These are phyloP conservation scores for Ocimum tenuiflorum DNA, from an alignment of 257 asterid genomes.

Conservation along the genomic window DNA sequence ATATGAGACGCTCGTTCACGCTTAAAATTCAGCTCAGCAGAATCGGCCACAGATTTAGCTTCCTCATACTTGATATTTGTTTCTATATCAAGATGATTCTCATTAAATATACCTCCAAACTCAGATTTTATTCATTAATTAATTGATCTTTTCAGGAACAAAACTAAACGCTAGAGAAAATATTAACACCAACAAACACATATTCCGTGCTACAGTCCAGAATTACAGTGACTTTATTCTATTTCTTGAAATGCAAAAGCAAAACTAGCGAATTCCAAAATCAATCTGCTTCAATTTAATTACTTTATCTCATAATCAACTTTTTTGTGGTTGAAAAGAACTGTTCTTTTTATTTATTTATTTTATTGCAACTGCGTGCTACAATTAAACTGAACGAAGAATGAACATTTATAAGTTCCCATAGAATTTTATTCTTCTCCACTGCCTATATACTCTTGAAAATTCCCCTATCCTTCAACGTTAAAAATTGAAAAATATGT, in stretches of 20 bases:
- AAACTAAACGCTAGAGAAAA: neutral
- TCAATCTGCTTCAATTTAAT: neutral
- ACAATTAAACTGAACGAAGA: neutral
- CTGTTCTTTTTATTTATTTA: neutral
- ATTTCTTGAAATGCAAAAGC: conserved; percentile 6
- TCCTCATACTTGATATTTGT: conserved; percentile 64
- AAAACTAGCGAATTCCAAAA: neutral
- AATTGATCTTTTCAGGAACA: neutral
- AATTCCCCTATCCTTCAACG: neutral
- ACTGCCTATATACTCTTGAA: too few relatives aligned
- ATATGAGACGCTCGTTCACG: conserved; percentile 60
- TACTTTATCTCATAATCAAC: neutral
- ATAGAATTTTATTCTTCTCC: conserved; percentile 10
- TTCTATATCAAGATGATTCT: neutral
- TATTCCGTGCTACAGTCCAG: conserved; percentile 8
- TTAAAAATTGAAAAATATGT: neutral
- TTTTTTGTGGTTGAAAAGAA: neutral
- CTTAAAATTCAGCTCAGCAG: conserved; percentile 57
- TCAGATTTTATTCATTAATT: neutral
- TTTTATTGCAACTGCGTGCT: neutral
- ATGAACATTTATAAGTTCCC: neutral
- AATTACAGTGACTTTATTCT: conserved; percentile 9
- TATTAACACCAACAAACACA: conserved; percentile 6
- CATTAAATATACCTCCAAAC: neutral
- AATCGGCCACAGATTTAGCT: conserved; percentile 49